Base-by-base conservation (phyloP, 2,329 filamentous ascomycete species). In the Pseudopyrenochaeta lycopersici region DNA sequence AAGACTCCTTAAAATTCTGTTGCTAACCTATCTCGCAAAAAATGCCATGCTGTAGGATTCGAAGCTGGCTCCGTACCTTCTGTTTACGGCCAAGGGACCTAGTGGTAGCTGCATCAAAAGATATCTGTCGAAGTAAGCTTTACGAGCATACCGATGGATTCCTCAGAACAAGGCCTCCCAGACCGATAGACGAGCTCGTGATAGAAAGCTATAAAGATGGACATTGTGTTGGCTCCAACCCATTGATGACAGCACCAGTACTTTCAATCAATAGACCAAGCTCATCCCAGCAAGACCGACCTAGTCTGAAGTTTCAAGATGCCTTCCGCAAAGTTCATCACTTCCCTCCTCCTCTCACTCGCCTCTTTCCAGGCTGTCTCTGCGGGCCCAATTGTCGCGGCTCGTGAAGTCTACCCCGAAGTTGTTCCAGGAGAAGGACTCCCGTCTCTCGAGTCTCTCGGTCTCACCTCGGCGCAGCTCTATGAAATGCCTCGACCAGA, bases 381-480 rank as follows among this genome's bases (percentile, higher is more conserved):
- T 14, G 36, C 36, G 17, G 14, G 6, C 11, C 36, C 36, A 5
- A 39, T 39, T 7, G 7, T 23, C 3, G 18, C 21, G 18, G 36
- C 11, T 12, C 36, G 36, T 18, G 18, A 39, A n/a, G 11, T 12
- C 14, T 21, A 39, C 18, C 36, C 36, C 4, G 36, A 39, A 4
- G 36, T 39, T 23, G 11, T 47, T 17, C 50, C 50, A 2, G 50
- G 54, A 14, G 27, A 32, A 10, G 50, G 56, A 7, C 39, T 60
- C 12, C 56, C 50, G n/a, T 48, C 39, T 29, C 44, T 57, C 5
- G 39, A 39, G 18, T 60, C 50, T 36, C 54, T 57, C 2, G 46
- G 46, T 18, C 41, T 54, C 10, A 60, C 46, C 18, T 31, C 44
- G 12, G 46, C 30, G n/a, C 36, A 60, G 10, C 27, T 54, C 14